Percentiles rank a stretch among this genome's conserved stretches.
phyloP scores from a whole-genome alignment of 371 early-diverging fungal genomes.

The Lichtheimia corymbifera region DNA sequence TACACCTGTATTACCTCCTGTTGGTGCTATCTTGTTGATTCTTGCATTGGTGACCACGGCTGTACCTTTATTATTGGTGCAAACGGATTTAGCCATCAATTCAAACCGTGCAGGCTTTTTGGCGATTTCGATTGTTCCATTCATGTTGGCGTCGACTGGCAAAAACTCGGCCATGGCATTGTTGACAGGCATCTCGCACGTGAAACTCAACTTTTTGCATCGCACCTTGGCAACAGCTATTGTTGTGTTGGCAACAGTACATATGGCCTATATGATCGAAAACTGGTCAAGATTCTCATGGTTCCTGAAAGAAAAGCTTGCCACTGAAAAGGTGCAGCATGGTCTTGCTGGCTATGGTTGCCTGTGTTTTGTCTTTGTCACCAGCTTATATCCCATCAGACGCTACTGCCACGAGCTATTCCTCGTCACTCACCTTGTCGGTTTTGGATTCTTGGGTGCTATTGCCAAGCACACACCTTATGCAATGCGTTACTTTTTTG shows the following conservation, averaged over 20 bases:
- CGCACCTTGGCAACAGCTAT: constrained; percentile 48
- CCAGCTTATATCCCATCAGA: constrained; percentile 54
- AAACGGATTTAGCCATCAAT: constrained; percentile 48
- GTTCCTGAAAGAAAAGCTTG: constrained; percentile 39
- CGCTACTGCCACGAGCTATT: constrained; percentile 52
- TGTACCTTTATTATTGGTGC: constrained; percentile 40
- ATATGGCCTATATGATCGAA: constrained; percentile 50
- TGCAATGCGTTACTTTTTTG: constrained; percentile 60
- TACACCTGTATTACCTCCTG: constrained; percentile 34
- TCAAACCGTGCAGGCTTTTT: constrained; percentile 64
- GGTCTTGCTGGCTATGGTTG: constrained; percentile 56
- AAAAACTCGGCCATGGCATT: constrained; percentile 55
- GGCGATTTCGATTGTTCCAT: constrained; percentile 53
- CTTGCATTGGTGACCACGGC: constrained; percentile 40
- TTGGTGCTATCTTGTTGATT: constrained; percentile 47
- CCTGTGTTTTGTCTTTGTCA: constrained; percentile 49
- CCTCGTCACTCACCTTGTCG: constrained; percentile 48
- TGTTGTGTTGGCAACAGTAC: constrained; percentile 51
- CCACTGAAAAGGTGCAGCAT: constrained; percentile 47
- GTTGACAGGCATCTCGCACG: constrained; percentile 57
- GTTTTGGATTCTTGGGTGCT: constrained; percentile 50
- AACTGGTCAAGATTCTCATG: constrained; percentile 51
- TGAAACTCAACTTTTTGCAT: constrained; percentile 54
- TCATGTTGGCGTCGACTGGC: constrained; percentile 58
- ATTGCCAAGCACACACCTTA: constrained; percentile 61